phyloP scores from a whole-genome alignment of 1,284 basidiomycete genomes.

The Tilletia walkeri region DNA sequence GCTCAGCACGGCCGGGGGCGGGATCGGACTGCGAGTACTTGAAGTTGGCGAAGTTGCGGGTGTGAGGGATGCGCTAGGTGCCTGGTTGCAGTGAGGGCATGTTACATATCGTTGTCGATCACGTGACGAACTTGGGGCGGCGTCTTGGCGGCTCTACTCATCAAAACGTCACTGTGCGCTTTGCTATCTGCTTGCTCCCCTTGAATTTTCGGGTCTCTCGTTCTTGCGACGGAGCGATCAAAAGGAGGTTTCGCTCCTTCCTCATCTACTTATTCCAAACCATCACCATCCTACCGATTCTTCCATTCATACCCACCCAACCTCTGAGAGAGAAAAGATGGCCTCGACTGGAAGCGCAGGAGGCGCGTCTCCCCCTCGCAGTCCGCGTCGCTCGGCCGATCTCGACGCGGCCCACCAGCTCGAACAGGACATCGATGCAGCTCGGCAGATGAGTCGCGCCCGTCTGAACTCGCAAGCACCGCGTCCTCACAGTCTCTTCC shows the following conservation, averaged over 20 bases:
- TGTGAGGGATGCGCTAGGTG: neutral
- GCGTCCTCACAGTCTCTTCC: neutral
- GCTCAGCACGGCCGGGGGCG: conserved; percentile 66
- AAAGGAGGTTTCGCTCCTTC: no score
- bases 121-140: no score
- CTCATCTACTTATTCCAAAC: no score
- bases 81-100: neutral
- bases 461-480: conserved; percentile 18
- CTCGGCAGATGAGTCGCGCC: conserved; percentile 51
- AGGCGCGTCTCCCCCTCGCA: neutral
- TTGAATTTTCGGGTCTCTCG: no score
- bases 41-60: neutral
- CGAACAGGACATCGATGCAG: conserved; percentile 51
- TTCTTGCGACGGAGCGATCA: no score
- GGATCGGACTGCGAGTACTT: neutral
- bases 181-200: no score
- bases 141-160: no score
- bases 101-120: no score
- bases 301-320: no score
- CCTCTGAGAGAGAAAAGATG: neutral
- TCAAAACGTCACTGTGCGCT: no score
- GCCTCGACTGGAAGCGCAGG: neutral
- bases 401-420: conserved; percentile 38
- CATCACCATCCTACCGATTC: no score
- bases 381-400: neutral